Base-by-base conservation (phyloP, 306 rosid species). In the Castanospermum australe region DNA sequence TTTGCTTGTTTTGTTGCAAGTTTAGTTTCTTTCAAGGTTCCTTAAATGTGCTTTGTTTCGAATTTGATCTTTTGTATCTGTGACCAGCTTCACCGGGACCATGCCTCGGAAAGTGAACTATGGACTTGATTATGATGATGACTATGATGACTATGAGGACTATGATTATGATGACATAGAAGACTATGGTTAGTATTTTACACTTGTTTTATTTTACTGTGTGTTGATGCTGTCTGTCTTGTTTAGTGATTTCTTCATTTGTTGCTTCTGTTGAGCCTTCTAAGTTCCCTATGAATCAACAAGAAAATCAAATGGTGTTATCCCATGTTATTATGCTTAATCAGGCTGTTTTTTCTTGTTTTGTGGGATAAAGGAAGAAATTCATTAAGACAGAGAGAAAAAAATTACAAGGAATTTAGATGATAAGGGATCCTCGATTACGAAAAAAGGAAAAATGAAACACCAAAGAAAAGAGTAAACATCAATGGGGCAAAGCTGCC, bases 21-120 rank as follows among this genome's bases (percentile, higher is more conserved):
- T 32, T 18, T 48, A 24, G 64, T 66, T 32, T 35, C 59, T 41
- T 24, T 38, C 56, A 57, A 8, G 15, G 11, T 65, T 41, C 36
- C 1, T 25, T 17, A 11, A 33, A 17, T 44, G 30, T 55, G 69
- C 52, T 75, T 12, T 20, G 6, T 32, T 21, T 28, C 8, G 69
- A 24, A 79, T 81, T 81, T 33, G 35, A 76, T 64, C 20, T 30
- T 71, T 11, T 76, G 4, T 75, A 5, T 44, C 61, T 22, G 67
- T 32, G 8, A 5, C 18, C 68, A 79, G 77, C 36, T 39, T 60
- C 59, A 32, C 47, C 82, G 74, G 79, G 75, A 79, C 67, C 81
- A 95, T 95, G 99, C 97, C 99, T 84, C 99, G 84, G n/a, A 93
- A 95, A 83, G 85, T 78, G 38, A 89, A 73, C 67, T 79, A 86